Conservation (phyloP, 495 filamentous ascomycete species). For the Umbilicaria muhlenbergii region DNA sequence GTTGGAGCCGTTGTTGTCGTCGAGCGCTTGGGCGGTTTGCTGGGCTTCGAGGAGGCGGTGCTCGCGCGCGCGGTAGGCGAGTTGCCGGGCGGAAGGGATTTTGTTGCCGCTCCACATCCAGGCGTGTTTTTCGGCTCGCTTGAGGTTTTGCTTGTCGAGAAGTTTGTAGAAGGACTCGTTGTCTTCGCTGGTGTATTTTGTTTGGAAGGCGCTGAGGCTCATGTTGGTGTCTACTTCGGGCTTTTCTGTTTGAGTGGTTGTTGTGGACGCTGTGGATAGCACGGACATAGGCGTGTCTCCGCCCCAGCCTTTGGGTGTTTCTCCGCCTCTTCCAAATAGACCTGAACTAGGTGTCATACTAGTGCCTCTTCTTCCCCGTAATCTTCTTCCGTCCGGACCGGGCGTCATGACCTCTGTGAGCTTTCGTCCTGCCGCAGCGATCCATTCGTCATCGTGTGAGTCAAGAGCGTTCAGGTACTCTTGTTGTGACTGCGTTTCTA, state of each 20-base stretch:
- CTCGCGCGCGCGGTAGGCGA: conserved; percentile 62
- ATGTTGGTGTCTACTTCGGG: conserved; percentile 60
- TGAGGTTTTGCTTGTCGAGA: conserved; percentile 80
- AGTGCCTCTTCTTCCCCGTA: conserved; percentile 18
- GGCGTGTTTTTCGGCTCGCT: conserved; percentile 61
- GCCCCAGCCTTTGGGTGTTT: conserved; percentile 38
- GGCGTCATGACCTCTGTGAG: conserved; percentile 76
- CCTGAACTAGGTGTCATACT: conserved; percentile 16
- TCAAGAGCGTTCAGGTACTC: conserved; percentile 88
- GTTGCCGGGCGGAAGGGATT: conserved; percentile 69
- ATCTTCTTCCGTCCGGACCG: conserved; percentile 31
- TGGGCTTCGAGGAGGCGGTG: conserved; percentile 39
- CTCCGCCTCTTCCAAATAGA: conserved; percentile 15
- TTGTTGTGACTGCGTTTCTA: conserved; percentile 71
- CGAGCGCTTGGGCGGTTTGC: conserved; percentile 12
- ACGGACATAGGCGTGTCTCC: conserved; percentile 55
- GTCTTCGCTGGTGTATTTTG: conserved; percentile 90
- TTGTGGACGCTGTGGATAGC: conserved; percentile 25
- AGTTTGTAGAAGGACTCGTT: conserved; percentile 91
- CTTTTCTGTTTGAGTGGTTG: conserved; percentile 13
- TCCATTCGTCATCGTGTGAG: conserved; percentile 73
- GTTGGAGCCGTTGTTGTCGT: conserved; percentile 21
- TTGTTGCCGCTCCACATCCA: conserved; percentile 83
- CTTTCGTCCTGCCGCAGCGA: conserved; percentile 55
- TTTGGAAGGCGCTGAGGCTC: conserved; percentile 70